phyloP scores from a whole-genome alignment of 2,329 filamentous ascomycete species.

The Chaetothyriales sp. region DNA sequence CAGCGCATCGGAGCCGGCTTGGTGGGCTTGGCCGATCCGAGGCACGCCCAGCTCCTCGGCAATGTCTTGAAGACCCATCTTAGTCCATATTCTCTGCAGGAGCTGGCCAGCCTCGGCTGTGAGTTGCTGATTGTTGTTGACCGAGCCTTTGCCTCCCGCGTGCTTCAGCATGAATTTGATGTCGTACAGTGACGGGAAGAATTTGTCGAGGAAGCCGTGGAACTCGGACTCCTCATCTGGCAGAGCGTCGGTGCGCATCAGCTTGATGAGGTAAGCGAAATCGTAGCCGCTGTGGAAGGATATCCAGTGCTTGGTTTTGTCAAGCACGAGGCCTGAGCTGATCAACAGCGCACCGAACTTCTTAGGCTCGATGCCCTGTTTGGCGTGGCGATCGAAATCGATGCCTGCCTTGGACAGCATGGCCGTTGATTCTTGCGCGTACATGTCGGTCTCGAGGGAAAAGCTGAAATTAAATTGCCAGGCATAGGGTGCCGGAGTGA shows the following conservation, averaged over 20 bases:
- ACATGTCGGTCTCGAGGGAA: slow-evolving; percentile 91
- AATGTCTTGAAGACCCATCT: slow-evolving; percentile 84
- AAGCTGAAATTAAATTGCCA: slow-evolving; percentile 99
- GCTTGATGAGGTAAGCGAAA: slow-evolving; percentile 92
- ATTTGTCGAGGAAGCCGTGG: slow-evolving; percentile 74
- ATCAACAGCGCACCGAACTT: slow-evolving; percentile 84
- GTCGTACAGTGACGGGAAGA: slow-evolving; percentile 87
- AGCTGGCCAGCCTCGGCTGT: slow-evolving; percentile 58
- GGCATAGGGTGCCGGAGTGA: slow-evolving; percentile 58
- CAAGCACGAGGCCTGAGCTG: slow-evolving; percentile 77
- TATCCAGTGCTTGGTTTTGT: slow-evolving; percentile 85
- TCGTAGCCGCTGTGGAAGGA: slow-evolving; percentile 97
- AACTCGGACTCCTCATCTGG: slow-evolving; percentile 86
- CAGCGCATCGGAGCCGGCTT: slow-evolving; percentile 84
- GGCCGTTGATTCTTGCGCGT: slow-evolving; percentile 86
- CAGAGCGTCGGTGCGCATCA: slow-evolving; percentile 60
- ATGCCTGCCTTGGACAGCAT: slow-evolving; percentile 85
- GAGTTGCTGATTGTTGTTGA: slow-evolving; percentile 49
- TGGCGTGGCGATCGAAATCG: slow-evolving; percentile 70
- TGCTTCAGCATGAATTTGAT: slow-evolving; percentile 96
- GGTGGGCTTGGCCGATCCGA: slow-evolving; percentile 74
- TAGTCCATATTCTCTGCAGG: slow-evolving; percentile 72
- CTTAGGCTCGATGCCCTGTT: slow-evolving; percentile 77
- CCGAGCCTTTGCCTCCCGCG: slow-evolving; percentile 56
- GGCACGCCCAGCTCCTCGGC: slow-evolving; percentile 87